Evolutionary conservation across 2,329 filamentous ascomycete genomes (phyloP).

Genomic region (Sodiomyces alkalinus): DNA sequence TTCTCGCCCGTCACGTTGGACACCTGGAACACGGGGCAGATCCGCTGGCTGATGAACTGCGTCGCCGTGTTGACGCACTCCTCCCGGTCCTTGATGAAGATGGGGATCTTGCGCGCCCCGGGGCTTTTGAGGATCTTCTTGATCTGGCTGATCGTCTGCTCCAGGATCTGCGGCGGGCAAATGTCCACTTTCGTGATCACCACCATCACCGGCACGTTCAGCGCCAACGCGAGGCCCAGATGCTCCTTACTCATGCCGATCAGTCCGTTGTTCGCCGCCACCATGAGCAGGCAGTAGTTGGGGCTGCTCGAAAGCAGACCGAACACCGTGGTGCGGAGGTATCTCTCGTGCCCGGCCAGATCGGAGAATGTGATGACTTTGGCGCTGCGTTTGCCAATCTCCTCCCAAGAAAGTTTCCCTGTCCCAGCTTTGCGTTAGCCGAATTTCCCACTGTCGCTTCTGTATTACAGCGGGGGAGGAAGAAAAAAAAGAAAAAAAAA

Average conservation of each 20-base stretch:
- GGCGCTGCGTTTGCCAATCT: conserved; percentile 85
- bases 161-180: conserved; percentile 85
- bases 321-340: conserved; percentile 91
- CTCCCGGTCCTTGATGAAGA: conserved; percentile 84
- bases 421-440: conserved; percentile 7
- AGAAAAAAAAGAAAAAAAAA: too few relatives aligned
- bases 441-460: too few relatives aligned
- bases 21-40: conserved; percentile 94
- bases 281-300: conserved; percentile 96
- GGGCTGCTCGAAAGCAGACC: conserved; percentile 87
- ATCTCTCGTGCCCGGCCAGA: conserved; percentile 87
- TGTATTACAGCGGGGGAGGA: too few relatives aligned
- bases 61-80: conserved; percentile 91
- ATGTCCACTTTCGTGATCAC: conserved; percentile 98
- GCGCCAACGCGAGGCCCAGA: conserved; percentile 78
- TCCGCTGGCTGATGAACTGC: conserved; percentile 87
- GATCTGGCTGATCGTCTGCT: conserved; percentile 84
- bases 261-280: conserved; percentile 91
- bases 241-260: conserved; percentile 99
- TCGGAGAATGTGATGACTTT: conserved; percentile 98
- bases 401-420: conserved; percentile 77
- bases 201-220: conserved; percentile 97
- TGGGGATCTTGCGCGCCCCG: conserved; percentile 85
- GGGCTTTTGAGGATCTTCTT: conserved; percentile 88
- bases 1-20: conserved; percentile 94